Evolutionary conservation across 1,284 basidiomycete species (phyloP).

Genomic region (Ganoderma resinaceum): DNA sequence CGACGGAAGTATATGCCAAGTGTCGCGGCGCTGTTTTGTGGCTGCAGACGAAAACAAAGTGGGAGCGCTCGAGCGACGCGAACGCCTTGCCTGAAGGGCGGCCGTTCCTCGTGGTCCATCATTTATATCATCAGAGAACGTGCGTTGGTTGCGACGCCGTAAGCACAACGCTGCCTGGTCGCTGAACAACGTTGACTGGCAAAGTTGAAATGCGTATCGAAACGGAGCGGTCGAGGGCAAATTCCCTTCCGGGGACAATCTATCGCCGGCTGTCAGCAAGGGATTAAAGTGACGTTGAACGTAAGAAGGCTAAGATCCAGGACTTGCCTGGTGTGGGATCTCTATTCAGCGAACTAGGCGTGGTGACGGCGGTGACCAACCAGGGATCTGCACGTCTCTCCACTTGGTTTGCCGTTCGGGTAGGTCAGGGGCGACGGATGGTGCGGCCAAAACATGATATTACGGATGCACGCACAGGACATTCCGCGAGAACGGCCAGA

Average conservation of each 20-base stretch:
- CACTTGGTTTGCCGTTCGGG: neutral
- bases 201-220: neutral
- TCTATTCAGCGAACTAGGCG: neutral
- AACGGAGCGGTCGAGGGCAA: neutral
- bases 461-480: neutral
- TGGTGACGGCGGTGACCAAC: constrained; percentile 1
- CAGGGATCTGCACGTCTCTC: constrained; percentile 6
- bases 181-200: neutral
- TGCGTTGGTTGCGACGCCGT: neutral
- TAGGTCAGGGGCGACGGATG: neutral
- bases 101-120: neutral
- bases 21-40: neutral
- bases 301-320: neutral
- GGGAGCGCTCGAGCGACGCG: neutral
- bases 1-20: neutral
- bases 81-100: neutral
- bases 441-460: neutral
- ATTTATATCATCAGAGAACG: neutral
- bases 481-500: neutral
- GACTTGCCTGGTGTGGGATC: neutral
- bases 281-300: neutral
- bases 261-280: neutral
- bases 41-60: neutral
- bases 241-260: constrained; percentile 1
- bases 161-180: neutral